These are phyloP conservation scores for Macrophomina pseudophaseolina DNA, from an alignment of 2,329 filamentous ascomycete genomes.

Conservation along the genomic window DNA sequence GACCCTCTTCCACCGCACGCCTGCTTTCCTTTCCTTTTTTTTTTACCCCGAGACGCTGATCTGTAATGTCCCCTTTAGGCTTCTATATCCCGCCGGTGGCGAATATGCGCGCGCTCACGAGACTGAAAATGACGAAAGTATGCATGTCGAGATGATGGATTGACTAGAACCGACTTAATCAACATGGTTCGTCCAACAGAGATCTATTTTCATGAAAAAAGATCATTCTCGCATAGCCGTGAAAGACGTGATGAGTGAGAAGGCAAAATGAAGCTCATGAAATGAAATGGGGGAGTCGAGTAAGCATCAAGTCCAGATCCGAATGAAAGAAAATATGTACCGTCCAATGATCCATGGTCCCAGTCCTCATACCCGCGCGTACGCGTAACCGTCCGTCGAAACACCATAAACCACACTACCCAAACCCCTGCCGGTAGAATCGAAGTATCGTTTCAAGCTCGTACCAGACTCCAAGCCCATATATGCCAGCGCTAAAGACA, in stretches of 20 bases:
- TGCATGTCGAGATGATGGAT: not conserved
- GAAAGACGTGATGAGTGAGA: not conserved
- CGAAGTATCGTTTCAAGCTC: constrained; percentile 17
- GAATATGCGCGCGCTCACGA: constrained; percentile 7
- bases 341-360: constrained; percentile 1
- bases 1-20: not conserved
- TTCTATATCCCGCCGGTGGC: not conserved
- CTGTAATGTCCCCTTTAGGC: not conserved
- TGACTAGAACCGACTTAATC: not conserved
- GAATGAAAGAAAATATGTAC: constrained; percentile 8
- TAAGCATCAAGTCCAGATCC: not conserved
- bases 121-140: not conserved
- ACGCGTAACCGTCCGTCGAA: constrained; percentile 9
- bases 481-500: constrained; percentile 17
- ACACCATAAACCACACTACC: not conserved
- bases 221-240: not conserved
- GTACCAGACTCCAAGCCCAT: constrained; percentile 21
- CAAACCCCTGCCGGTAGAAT: constrained; percentile 6
- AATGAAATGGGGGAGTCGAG: constrained; percentile 1
- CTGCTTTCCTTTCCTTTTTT: not conserved
- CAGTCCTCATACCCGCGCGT: constrained; percentile 10
- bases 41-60: not conserved
- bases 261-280: not conserved
- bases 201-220: not conserved
- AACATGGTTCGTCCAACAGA: not conserved